phyloP scores from a whole-genome alignment of 2,329 filamentous ascomycete species.

The Dactylellina leptospora region DNA sequence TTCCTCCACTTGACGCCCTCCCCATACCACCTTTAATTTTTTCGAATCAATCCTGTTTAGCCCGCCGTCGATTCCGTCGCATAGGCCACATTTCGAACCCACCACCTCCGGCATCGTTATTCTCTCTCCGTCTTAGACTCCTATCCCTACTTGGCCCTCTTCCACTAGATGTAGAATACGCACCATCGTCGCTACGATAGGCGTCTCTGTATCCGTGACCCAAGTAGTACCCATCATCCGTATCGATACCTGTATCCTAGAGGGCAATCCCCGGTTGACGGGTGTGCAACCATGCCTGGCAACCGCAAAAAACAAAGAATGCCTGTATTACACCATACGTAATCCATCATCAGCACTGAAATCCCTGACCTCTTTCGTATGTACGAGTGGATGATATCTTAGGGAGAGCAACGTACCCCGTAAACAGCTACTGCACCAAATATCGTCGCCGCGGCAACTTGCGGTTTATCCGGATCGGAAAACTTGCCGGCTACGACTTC shows the following conservation, averaged over 20 bases:
- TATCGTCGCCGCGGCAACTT: slow-evolving; percentile 82
- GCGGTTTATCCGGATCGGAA: slow-evolving; percentile 70
- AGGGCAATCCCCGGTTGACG: slow-evolving; percentile 66
- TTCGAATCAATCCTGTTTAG: slow-evolving; percentile 34
- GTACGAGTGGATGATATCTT: background rate
- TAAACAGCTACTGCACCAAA: slow-evolving; percentile 91
- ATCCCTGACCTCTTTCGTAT: background rate
- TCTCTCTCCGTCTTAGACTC: slow-evolving; percentile 21
- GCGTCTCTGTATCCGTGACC: slow-evolving; percentile 11
- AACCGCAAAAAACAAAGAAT: slow-evolving; percentile 90
- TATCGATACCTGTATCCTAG: slow-evolving; percentile 53
- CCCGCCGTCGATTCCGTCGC: slow-evolving; percentile 27
- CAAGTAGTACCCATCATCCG: slow-evolving; percentile 50
- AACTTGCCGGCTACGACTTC: slow-evolving; percentile 82
- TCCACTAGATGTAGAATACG: slow-evolving; percentile 24
- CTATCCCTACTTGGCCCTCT: slow-evolving; percentile 12
- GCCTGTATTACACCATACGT: slow-evolving; percentile 67
- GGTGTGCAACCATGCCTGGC: slow-evolving; percentile 86
- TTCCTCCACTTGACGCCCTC: background rate
- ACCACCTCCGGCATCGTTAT: slow-evolving; percentile 2
- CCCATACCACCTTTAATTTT: too few species aligned
- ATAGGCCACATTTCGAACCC: slow-evolving; percentile 32
- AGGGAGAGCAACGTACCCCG: slow-evolving; percentile 69
- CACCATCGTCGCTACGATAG: slow-evolving; percentile 4
- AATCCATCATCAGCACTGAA: slow-evolving; percentile 1